A percentile compares a stretch with the other conserved stretches of the same genome.
Conservation (phyloP, 805 yeast genomes). For the Cyberlindnera xishuangbannaensis region DNA sequence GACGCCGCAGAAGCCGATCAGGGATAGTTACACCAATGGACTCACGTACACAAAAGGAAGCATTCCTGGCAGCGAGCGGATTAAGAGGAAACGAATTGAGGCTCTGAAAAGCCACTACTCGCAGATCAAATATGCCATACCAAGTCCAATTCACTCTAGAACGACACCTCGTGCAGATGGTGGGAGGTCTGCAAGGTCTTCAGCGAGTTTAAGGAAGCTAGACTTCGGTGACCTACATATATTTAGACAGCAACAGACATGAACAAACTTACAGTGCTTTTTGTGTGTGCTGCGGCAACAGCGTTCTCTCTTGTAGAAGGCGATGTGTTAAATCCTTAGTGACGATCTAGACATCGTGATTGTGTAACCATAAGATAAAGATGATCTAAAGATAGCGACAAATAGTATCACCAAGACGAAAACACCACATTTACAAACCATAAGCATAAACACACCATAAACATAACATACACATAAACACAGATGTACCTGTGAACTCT, state of each 20-base stretch:
- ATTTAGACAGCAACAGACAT: conserved; percentile 2
- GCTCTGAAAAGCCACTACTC: conserved; percentile 32
- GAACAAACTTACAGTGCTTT: neutral
- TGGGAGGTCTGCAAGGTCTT: conserved; percentile 1
- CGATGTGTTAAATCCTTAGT: too few species aligned
- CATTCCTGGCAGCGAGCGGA: conserved; percentile 33
- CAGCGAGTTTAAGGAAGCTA: conserved; percentile 8
- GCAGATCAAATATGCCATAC: conserved; percentile 30
- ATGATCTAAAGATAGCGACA: too few species aligned
- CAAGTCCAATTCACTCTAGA: conserved; percentile 29
- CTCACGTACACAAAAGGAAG: conserved; percentile 12
- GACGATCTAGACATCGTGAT: too few species aligned
- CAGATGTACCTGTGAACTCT: too few species aligned
- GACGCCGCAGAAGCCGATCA: conserved; percentile 19
- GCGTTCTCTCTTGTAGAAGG: too few species aligned
- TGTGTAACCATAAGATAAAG: too few species aligned
- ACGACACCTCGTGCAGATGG: neutral
- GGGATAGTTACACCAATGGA: conserved; percentile 1
- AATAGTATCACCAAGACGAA: too few species aligned
- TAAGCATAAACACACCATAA: too few species aligned
- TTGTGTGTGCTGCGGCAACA: neutral
- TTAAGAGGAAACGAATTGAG: conserved; percentile 30
- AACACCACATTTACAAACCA: too few species aligned
- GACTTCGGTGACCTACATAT: conserved; percentile 9
- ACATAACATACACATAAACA: too few species aligned